Base-by-base conservation (phyloP, 2,329 filamentous ascomycete genomes). In the Pestalotiopsis sp. region DNA sequence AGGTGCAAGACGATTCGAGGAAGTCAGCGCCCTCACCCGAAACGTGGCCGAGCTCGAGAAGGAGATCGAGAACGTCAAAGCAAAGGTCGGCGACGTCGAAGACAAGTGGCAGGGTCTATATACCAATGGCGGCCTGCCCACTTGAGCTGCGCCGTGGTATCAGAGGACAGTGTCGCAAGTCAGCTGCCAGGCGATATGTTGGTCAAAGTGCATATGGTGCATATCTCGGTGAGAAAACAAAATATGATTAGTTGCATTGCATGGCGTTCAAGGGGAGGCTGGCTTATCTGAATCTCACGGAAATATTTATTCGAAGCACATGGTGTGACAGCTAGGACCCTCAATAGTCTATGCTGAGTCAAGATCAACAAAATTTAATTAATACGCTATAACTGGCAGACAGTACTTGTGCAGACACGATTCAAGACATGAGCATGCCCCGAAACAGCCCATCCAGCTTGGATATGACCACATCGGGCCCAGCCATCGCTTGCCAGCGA, bases 21-120 rank as follows among this genome's bases (percentile, higher is more conserved):
- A 98, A 78, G 92, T 97, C 2, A 88, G 89, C 67, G 93, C 92
- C 11, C 81, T 98, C 67, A 90, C 90, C 3, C 86, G 90, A 68
- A 97, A 97, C 73, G 81, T 94, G 35, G 93, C 96, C 67, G 94
- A 97, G 80, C 79, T 98, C 67, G 92, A 91, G 56, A 83, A 82
- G 44, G 94, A 97, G 81, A 95, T 97, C 70, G 88, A 89, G 70
- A 84, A 83, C 35, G 80, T 94, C 13, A 90, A 85, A 72, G 83
- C 82, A n/a, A 88, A 89, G 73, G 85, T 96, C 5, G 85, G 84
- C 1, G 86, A 86, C 20, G 84, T 95, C 4, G 92, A 95, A 70
- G 78, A 84, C 67, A 78, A 81, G 39, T 88, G 85, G 85, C 82
- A 88, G 70, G 85, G 82, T 2, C 74, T 88, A 0, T 89, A 88